phyloP scores from a whole-genome alignment of 345 rosid genomes.

The Melaleuca quinquenervia region DNA sequence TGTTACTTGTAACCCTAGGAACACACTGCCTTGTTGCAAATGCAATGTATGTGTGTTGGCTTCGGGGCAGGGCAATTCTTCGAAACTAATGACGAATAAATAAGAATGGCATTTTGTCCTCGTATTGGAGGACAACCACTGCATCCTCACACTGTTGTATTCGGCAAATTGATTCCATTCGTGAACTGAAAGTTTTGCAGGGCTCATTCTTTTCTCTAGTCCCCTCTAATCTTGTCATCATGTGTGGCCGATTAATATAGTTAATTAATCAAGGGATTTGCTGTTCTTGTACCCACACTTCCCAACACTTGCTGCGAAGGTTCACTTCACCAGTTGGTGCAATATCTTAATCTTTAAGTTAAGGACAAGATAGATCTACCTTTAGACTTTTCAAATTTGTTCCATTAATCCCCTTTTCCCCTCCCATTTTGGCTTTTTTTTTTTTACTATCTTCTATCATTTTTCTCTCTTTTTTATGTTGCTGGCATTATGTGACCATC shows the following conservation, averaged over 20 bases:
- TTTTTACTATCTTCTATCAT: neutral
- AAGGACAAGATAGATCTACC: neutral
- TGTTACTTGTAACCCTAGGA: neutral
- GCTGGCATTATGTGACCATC: neutral
- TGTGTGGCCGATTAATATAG: neutral
- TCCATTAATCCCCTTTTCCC: neutral
- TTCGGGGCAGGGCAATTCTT: neutral
- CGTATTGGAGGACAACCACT: neutral
- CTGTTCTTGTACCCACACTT: neutral
- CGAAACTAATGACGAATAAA: neutral
- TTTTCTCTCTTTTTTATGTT: neutral
- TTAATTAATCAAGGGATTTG: neutral
- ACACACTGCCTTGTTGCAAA: neutral
- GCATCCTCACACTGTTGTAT: neutral
- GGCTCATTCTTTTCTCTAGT: neutral
- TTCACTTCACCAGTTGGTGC: neutral
- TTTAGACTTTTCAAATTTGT: neutral
- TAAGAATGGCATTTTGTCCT: neutral
- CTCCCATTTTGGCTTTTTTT: neutral
- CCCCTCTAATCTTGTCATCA: neutral
- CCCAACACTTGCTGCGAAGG: neutral
- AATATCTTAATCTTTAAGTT: neutral
- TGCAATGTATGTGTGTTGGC: neutral
- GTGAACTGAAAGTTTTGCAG: neutral
- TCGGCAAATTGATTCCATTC: neutral